Conservation (phyloP, 495 filamentous ascomycete species). For the Pyrenula aspistea region DNA sequence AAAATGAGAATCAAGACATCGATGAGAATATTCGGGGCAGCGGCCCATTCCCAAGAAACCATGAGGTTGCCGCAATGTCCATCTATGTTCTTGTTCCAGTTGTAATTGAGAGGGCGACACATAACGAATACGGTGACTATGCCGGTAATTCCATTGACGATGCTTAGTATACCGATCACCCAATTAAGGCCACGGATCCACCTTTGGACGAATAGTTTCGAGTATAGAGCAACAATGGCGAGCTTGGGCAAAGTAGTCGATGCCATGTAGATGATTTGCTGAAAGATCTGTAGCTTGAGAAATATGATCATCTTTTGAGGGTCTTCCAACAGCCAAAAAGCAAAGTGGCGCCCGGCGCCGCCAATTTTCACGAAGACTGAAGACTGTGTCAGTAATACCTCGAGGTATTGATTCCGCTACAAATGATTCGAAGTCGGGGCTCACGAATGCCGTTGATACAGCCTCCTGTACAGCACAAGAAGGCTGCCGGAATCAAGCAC, state of each 20-base stretch:
- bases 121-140: constrained; percentile 10
- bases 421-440: too few species aligned
- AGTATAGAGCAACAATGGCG: constrained; percentile 22
- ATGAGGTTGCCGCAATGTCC: constrained; percentile 15
- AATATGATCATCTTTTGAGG: neutral
- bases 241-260: constrained; percentile 17
- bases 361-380: too few species aligned
- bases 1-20: constrained; percentile 20
- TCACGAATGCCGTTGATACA: too few species aligned
- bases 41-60: constrained; percentile 14
- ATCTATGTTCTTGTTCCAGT: constrained; percentile 8
- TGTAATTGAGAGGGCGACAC: constrained; percentile 10
- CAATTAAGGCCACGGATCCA: constrained; percentile 2
- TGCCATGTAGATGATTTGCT: constrained; percentile 14
- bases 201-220: constrained; percentile 16
- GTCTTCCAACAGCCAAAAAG: neutral
- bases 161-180: too few species aligned
- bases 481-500: too few species aligned
- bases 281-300: constrained; percentile 10
- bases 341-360: constrained; percentile 13
- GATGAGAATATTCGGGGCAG: constrained; percentile 24
- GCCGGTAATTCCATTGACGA: constrained; percentile 6
- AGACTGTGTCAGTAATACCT: too few species aligned
- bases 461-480: too few species aligned
- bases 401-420: too few species aligned